phyloP scores from a whole-genome alignment of 192 early-diverging fungal genomes.

The Linnemannia zychae region DNA sequence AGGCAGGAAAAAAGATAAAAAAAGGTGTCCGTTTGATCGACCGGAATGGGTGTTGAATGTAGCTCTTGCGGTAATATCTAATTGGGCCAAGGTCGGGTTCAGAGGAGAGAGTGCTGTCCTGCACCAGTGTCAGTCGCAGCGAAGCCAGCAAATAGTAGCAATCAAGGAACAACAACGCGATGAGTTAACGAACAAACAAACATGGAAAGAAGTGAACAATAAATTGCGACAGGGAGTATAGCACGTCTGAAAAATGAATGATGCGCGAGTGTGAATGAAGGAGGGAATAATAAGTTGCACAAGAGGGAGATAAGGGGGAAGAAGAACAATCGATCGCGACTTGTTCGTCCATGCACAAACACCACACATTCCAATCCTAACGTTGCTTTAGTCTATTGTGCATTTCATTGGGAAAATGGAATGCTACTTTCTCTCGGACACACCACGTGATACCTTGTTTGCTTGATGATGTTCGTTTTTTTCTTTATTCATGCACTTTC shows the following conservation, averaged over 20 bases:
- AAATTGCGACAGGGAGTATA: neutral
- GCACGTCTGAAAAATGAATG: neutral
- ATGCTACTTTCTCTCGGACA: neutral
- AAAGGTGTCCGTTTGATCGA: slow-evolving; percentile 8
- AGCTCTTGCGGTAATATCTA: neutral
- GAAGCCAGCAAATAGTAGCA: neutral
- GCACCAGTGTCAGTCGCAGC: neutral
- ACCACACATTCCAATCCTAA: slow-evolving; percentile 11
- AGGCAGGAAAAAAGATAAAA: neutral
- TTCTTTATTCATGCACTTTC: neutral
- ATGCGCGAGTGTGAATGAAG: neutral
- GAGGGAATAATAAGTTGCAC: neutral
- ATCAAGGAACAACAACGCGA: neutral
- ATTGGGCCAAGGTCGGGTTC: slow-evolving; percentile 3
- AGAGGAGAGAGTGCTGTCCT: neutral
- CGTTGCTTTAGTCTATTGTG: slow-evolving; percentile 7
- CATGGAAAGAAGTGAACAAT: neutral
- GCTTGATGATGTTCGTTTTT: neutral
- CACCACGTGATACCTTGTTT: neutral
- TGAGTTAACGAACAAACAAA: neutral
- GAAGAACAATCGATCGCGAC: neutral
- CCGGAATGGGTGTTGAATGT: neutral
- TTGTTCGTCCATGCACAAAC: neutral
- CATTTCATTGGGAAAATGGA: neutral
- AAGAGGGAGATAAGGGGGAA: neutral